Percentiles rank a stretch among this genome's conserved stretches.
These are phyloP conservation scores for Inga oerstediana DNA, from an alignment of 306 rosid species.

Conservation along the genomic window DNA sequence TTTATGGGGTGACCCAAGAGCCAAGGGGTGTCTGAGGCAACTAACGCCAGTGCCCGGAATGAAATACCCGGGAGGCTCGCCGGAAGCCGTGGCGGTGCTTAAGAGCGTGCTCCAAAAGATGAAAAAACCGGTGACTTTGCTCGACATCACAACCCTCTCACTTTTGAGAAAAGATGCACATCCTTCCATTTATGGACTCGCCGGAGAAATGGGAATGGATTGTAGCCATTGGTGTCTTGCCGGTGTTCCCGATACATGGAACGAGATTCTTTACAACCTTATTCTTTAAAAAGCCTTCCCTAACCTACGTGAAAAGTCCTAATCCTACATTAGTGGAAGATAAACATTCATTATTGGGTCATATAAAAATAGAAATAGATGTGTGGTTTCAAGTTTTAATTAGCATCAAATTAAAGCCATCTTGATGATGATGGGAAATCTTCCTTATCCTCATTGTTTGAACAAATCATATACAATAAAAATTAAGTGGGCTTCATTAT, in stretches of 20 bases:
- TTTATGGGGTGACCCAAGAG: constrained; percentile 70
- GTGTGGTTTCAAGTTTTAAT: neutral
- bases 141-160: constrained; percentile 80
- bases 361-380: neutral
- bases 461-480: neutral
- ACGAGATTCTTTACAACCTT: constrained; percentile 72
- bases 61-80: constrained; percentile 72
- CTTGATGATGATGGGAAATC: neutral
- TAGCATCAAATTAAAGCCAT: too few species aligned
- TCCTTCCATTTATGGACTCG: constrained; percentile 77
- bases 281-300: constrained; percentile 23
- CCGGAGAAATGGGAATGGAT: constrained; percentile 55
- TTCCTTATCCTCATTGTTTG: neutral
- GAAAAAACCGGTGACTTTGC: constrained; percentile 60
- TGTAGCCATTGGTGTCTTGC: constrained; percentile 96
- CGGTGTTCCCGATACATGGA: constrained; percentile 98
- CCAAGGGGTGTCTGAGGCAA: constrained; percentile 64
- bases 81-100: constrained; percentile 61
- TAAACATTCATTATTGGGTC: neutral
- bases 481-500: neutral
- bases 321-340: neutral
- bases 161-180: constrained; percentile 85
- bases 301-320: too few species aligned
- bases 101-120: constrained; percentile 56
- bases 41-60: constrained; percentile 60